phyloP scores from a whole-genome alignment of 1,284 basidiomycete genomes.

The Mycena sp. region DNA sequence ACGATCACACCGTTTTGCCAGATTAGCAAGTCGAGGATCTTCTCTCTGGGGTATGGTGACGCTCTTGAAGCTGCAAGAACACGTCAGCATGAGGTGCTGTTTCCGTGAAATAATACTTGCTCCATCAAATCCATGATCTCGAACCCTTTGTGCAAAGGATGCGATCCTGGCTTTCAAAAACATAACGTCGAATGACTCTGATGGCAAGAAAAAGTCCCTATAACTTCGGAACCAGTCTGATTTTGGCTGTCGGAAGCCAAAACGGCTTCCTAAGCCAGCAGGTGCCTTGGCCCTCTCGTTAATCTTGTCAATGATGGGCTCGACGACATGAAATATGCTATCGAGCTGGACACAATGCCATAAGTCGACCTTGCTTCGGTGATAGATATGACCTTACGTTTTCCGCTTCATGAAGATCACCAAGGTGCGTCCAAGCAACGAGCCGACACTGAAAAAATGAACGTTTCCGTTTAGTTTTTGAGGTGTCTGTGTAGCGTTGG shows the following conservation, averaged over 20 bases:
- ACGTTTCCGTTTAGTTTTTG: conserved; percentile 90
- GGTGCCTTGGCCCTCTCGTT: conserved; percentile 77
- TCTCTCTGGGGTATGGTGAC: conserved; percentile 87
- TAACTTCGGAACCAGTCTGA: conserved; percentile 95
- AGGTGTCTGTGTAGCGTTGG: conserved; percentile 75
- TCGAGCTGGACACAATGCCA: conserved; percentile 52
- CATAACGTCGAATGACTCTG: conserved; percentile 88
- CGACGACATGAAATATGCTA: conserved; percentile 93
- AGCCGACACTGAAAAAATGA: too few relatives aligned
- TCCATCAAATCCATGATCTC: conserved; percentile 95
- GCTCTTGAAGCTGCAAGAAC: conserved; percentile 75
- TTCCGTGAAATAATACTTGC: conserved; percentile 56
- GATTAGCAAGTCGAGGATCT: conserved; percentile 74
- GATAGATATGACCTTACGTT: too few relatives aligned
- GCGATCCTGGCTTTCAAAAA: conserved; percentile 92
- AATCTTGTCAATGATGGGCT: conserved; percentile 89
- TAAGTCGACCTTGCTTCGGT: too few relatives aligned
- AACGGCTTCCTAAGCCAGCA: conserved; percentile 73
- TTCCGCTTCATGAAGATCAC: too few relatives aligned
- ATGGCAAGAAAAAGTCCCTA: conserved; percentile 89
- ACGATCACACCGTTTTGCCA: conserved; percentile 87
- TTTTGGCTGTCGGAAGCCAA: conserved; percentile 79
- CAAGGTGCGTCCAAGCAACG: too few relatives aligned
- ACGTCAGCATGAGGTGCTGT: conserved; percentile 13
- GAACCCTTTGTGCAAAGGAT: conserved; percentile 94